Conservation (phyloP, 306 rosid species). For the Prunus salicina region DNA sequence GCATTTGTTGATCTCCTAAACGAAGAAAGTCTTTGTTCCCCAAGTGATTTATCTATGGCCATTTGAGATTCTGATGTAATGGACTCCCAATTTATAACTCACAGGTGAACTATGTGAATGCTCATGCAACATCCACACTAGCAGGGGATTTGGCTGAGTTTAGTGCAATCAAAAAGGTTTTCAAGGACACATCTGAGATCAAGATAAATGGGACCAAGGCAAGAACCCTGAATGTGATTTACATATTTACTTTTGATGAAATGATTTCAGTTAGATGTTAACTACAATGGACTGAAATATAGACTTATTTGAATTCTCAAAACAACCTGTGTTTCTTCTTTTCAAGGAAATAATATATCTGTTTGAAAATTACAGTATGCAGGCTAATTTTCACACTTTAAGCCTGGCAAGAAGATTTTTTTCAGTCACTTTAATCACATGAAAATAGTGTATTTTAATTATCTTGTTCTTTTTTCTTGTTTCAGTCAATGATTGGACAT, state of each 20-base stretch:
- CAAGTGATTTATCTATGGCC: not conserved
- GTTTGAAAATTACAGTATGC: not conserved
- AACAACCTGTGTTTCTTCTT: too few species aligned
- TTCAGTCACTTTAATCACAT: not conserved
- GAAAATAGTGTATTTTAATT: not conserved
- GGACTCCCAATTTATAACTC: not conserved
- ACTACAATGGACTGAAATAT: not conserved
- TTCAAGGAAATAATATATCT: too few species aligned
- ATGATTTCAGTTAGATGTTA: not conserved
- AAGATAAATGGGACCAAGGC: conserved; percentile 78
- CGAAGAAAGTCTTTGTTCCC: not conserved
- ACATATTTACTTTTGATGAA: not conserved
- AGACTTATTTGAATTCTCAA: not conserved
- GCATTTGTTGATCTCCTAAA: not conserved
- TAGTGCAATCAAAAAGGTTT: conserved; percentile 63
- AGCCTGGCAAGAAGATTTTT: not conserved
- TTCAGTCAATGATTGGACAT: conserved; percentile 82
- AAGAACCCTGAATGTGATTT: conserved; percentile 8
- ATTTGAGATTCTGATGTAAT: conserved; percentile 6
- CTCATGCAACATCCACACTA: conserved; percentile 75
- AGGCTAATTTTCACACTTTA: not conserved
- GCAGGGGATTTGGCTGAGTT: conserved; percentile 78
- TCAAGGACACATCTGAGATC: conserved; percentile 53
- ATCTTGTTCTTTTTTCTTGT: not conserved
- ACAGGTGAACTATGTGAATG: conserved; percentile 78